Evolutionary conservation across 768 basidiomycete genomes (phyloP).

Genomic region (Pleurotus djamor): DNA sequence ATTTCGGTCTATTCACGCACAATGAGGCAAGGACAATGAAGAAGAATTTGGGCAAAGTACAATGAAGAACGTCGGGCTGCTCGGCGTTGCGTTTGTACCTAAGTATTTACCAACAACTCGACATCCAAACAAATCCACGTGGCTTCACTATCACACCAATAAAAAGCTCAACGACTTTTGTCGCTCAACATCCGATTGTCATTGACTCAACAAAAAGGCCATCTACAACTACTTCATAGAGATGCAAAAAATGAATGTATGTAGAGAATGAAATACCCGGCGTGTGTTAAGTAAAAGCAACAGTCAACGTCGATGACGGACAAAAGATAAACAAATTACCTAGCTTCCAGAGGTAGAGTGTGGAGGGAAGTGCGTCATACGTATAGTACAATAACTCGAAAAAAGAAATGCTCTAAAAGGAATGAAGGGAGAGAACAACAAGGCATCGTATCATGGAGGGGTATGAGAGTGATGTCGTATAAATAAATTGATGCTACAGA

Average conservation of each 20-base stretch:
- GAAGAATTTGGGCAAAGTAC: not conserved
- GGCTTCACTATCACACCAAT: not conserved
- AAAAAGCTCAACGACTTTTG: not conserved
- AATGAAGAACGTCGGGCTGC: not conserved
- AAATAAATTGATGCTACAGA: constrained; percentile 8
- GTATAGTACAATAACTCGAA: constrained; percentile 8
- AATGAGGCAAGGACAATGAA: no score
- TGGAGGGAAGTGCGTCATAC: not conserved
- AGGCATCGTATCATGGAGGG: not conserved
- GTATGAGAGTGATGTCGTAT: not conserved
- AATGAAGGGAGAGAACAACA: not conserved
- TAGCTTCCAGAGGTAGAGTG: constrained; percentile 8
- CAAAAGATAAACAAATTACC: constrained; percentile 3
- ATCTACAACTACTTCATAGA: no score
- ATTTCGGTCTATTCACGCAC: no score
- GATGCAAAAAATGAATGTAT: not conserved
- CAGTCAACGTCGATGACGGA: constrained; percentile 9
- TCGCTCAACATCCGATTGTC: constrained; percentile 9
- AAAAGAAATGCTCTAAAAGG: constrained; percentile 1
- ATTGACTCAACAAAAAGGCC: not conserved
- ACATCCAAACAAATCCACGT: not conserved
- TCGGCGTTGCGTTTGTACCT: no score
- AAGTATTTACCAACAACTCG: not conserved
- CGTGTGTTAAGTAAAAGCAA: constrained; percentile 1
- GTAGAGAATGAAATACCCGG: constrained; percentile 5